phyloP scores from a whole-genome alignment of 2,329 filamentous ascomycete genomes.

The Phoma sp. region DNA sequence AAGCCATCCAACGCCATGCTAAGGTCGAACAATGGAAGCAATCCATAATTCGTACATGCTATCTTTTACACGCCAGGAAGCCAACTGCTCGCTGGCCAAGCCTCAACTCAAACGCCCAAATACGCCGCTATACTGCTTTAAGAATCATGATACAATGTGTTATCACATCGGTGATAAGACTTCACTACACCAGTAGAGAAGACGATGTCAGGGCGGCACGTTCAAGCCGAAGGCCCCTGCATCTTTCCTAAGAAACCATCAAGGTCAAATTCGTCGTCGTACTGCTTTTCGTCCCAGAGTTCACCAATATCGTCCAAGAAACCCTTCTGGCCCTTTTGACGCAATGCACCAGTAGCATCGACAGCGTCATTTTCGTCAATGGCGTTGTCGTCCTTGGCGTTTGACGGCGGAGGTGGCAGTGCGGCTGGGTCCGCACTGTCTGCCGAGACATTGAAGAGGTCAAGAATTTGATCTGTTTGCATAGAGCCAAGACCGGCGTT shows the following conservation, averaged over 20 bases:
- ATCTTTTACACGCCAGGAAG: conserved; percentile 12
- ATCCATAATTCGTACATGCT: conserved; percentile 14
- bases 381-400: conserved; percentile 69
- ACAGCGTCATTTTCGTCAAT: conserved; percentile 85
- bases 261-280: conserved; percentile 96
- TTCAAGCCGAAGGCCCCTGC: conserved; percentile 57
- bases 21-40: conserved; percentile 16
- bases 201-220: not conserved
- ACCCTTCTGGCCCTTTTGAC: conserved; percentile 94
- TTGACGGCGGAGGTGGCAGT: conserved; percentile 59
- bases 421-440: conserved; percentile 63
- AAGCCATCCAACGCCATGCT: conserved; percentile 20
- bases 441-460: conserved; percentile 80
- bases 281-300: conserved; percentile 96
- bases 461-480: conserved; percentile 98
- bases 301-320: conserved; percentile 95
- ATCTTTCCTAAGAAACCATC: conserved; percentile 95
- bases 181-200: not conserved
- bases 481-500: conserved; percentile 93
- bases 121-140: not conserved
- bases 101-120: conserved; percentile 4
- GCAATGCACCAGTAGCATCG: conserved; percentile 83
- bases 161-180: not conserved
- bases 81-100: not conserved
- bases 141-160: not conserved